Evolutionary conservation across 345 rosid genomes (phyloP), one percentile per base, ranked within the genome.

Genomic region (Moricandia arvensis): DNA sequence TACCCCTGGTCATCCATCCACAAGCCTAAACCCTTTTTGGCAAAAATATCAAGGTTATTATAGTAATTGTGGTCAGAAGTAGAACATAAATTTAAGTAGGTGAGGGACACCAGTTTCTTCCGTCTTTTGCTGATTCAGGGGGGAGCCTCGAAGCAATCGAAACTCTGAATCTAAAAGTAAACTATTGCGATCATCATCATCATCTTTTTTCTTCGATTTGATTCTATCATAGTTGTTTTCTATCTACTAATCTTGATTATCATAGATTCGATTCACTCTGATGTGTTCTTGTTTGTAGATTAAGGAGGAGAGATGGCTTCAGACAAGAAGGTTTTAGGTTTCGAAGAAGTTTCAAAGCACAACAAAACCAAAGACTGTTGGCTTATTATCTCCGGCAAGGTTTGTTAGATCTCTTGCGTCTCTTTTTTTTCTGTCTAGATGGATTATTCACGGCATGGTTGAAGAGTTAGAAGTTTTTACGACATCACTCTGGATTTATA

Each of bases 321-420:
- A 53, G 58, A 53, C 4, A 53, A 53, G 55, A 53, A 53, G 12
- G 58, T 53, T 17, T 27, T 53, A 53, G 58, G 5, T 3, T 53
- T 53, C 27, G 58, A 53, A 53, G 58, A 53, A 18, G 58, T 53
- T 18, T 53, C 58, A 17, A 4, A 53, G 26, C 58, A 53, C 58
- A 53, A 53, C 58, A 53, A 53, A 53, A 17, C 58, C 58, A 53
- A 53, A 7, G 55, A 49, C 24, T 49, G 55, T 8, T 53, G 26
- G 58, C 58, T 53, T 17, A 53, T 53, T 18, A 87, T 95, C 35
- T 75, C 91, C 60, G 96, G 90, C 33, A 95, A 95, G 97, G 99
- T 95, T 71, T 72, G 90, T 90, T 71, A 75, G 90, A 84, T 81
- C 88, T 80, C 57, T 11, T 38, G 54, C 15, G 0, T 47, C 41